Conservation (phyloP, 192 early-diverging fungal species). For the Anaeromyces robustus region DNA sequence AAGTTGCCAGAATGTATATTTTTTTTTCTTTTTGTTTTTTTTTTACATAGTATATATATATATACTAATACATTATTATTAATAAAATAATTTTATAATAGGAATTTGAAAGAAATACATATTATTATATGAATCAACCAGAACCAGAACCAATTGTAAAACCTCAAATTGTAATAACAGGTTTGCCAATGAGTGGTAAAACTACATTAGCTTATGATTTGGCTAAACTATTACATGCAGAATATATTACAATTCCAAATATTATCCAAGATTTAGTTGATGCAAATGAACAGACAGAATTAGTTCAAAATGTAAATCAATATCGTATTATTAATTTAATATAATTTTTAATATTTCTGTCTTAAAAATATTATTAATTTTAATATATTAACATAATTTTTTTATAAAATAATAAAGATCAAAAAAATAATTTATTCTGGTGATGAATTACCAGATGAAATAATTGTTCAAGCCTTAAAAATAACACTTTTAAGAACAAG, state of each 20-base stretch:
- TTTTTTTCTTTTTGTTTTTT: too few relatives aligned
- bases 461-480: neutral
- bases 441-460: neutral
- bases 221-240: neutral
- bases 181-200: neutral
- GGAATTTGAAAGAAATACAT: neutral
- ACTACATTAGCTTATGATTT: neutral
- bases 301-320: neutral
- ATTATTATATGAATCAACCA: neutral
- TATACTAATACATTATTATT: too few relatives aligned
- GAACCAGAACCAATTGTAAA: neutral
- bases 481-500: neutral
- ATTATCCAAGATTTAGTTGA: neutral
- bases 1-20: neutral
- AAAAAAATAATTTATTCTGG: neutral
- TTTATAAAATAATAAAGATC: too few relatives aligned
- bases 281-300: neutral
- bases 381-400: too few relatives aligned
- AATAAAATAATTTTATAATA: neutral
- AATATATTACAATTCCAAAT: neutral
- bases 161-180: neutral
- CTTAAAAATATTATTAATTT: too few relatives aligned
- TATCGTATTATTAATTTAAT: too few relatives aligned
- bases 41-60: too few relatives aligned
- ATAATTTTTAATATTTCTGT: too few relatives aligned